These are phyloP conservation scores for Blastobotrys capitulatus DNA, from an alignment of 1,139 yeast species.

Conservation along the genomic window DNA sequence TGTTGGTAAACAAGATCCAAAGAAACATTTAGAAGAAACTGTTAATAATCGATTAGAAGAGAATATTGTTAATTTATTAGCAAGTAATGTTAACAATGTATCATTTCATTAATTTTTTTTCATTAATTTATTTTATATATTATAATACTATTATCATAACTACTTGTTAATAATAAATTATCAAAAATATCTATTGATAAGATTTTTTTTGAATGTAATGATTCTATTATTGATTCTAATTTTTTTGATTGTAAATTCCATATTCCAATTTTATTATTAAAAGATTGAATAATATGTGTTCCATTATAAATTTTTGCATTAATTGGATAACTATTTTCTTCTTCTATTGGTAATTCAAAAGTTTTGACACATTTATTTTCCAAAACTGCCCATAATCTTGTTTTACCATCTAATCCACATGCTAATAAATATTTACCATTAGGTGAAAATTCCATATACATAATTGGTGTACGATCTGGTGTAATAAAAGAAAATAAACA, in stretches of 20 bases:
- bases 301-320: slow-evolving; percentile 7
- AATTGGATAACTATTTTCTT: slow-evolving; percentile 33
- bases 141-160: slow-evolving; percentile 6
- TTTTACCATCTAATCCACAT: slow-evolving; percentile 72
- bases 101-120: slow-evolving; percentile 28
- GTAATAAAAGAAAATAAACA: slow-evolving; percentile 85
- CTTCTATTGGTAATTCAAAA: slow-evolving; percentile 15
- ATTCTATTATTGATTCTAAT: slow-evolving; percentile 35
- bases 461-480: slow-evolving; percentile 48
- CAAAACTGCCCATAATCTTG: slow-evolving; percentile 68
- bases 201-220: slow-evolving; percentile 36
- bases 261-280: slow-evolving; percentile 43
- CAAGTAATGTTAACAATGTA: slow-evolving; percentile 83
- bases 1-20: slow-evolving; percentile 98
- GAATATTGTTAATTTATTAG: slow-evolving; percentile 77
- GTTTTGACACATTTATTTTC: slow-evolving; percentile 35
- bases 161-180: slow-evolving; percentile 7
- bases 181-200: slow-evolving; percentile 26
- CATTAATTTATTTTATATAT: not conserved
- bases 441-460: slow-evolving; percentile 68
- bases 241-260: slow-evolving; percentile 74
- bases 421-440: slow-evolving; percentile 78
- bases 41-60: slow-evolving; percentile 85
- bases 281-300: slow-evolving; percentile 22
- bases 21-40: slow-evolving; percentile 89